Evolutionary conservation across 2,329 filamentous ascomycete genomes (phyloP), one percentile per base, ranked within the genome.

Genomic region (Talaromyces albobiverticillius): DNA sequence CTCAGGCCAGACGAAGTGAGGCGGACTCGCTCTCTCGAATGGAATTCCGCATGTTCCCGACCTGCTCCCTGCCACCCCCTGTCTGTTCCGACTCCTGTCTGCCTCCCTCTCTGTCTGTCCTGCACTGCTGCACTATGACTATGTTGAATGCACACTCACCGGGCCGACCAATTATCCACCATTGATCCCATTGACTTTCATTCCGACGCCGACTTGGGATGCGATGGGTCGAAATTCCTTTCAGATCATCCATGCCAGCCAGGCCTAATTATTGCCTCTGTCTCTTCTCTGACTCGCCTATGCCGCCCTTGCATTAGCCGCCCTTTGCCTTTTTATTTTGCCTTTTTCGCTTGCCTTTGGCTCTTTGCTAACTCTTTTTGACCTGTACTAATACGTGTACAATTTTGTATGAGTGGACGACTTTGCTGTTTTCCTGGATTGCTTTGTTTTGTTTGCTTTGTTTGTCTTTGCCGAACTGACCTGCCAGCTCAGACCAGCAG

Each of bases 381-480:
- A 20, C 18, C n/a, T 52, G 50, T 52, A 46, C 41, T 52, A 52
- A 42, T 52, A 52, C 50, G 50, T 52, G 50, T 52, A 46, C 50
- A 52, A 45, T 45, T 41, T 52, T 52, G 50, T 52, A 52, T 52
- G 49, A 52, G 41, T 52, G 40, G 49, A 45, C n/a, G 49, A 45
- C 22, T 46, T 51, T 52, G 40, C 41, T 51, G 40, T 46, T 46
- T 40, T 32, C 20, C 25, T 36, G 26, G 48, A 26, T 38, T 46
- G 49, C 25, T 34, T n/a, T 34, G 26, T 51, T 51, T 23, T n/a
- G n/a, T 5, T 29, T 29, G 26, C 26, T 29, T 10, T 29, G 26
- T 11, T 38, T 14, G 3, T 31, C 34, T 32, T n/a, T n/a, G n/a
- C n/a, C n/a, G n/a, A n/a, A n/a, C n/a, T n/a, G n/a, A n/a, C n/a